phyloP scores from a whole-genome alignment of 352 stramenopile species.

The Nothophytophthora sp. region DNA sequence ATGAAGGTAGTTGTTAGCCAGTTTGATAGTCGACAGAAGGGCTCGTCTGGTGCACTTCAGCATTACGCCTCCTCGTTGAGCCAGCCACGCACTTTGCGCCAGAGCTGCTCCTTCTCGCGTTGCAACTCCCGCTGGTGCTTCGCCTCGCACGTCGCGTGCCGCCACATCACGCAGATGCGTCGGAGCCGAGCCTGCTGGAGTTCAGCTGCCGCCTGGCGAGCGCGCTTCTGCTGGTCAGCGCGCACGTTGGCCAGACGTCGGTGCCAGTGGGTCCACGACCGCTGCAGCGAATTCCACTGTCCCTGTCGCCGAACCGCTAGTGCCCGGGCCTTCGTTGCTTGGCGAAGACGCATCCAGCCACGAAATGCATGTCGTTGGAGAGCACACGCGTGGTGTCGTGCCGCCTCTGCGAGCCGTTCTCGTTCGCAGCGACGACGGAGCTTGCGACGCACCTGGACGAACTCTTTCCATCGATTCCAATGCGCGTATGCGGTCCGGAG shows the following conservation, averaged over 20 bases:
- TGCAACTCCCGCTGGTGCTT: conserved; percentile 29
- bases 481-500: conserved; percentile 36
- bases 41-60: background rate
- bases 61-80: conserved; percentile 40
- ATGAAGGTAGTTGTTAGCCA: no score
- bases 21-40: no score
- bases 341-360: conserved; percentile 14
- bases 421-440: conserved; percentile 25
- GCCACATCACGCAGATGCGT: conserved; percentile 34
- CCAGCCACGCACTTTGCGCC: conserved; percentile 65
- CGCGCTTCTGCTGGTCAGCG: conserved; percentile 10
- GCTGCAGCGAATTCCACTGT: conserved; percentile 32
- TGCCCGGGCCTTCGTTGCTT: conserved; percentile 14
- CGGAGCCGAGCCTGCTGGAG: conserved; percentile 19
- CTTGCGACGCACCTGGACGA: conserved; percentile 22
- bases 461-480: conserved; percentile 46
- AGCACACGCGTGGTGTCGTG: conserved; percentile 12
- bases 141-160: conserved; percentile 16
- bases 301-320: conserved; percentile 33
- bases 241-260: conserved; percentile 8
- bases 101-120: conserved; percentile 57
- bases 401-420: conserved; percentile 20
- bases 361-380: conserved; percentile 18
- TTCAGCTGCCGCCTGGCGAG: conserved; percentile 2
- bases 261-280: conserved; percentile 30